Base-by-base conservation (phyloP, 2,329 filamentous ascomycete species). In the Epichloe aotearoae region DNA sequence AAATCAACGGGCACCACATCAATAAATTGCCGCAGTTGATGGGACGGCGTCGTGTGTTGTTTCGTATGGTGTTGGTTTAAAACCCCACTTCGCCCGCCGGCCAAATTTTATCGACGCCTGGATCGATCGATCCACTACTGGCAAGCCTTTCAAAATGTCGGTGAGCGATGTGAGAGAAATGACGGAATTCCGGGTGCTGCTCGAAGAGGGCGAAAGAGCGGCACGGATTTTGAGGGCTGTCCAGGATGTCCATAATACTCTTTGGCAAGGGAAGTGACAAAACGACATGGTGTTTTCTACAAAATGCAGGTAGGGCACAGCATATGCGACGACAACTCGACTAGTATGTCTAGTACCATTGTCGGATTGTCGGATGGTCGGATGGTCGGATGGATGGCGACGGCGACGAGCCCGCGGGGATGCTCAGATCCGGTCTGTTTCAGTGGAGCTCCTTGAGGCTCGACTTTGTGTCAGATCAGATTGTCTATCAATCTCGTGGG, bases 71-170 rank as follows among this genome's bases (percentile, higher is more conserved):
- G 26, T 30, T 30, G 26, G 26, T 30, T 30, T 30, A 8, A 30
- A 47, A 45, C 51, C 48, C 49, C 46, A 49, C 49, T 46, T 45
- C 38, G 49, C 36, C 33, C 37, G 15, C 36, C 33, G 41, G 45
- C 45, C 49, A 46, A 48, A 48, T 44, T 37, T 34, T 43, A 26
- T 44, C 48, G 40, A 40, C 30, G 38, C 30, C 46, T 19, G 45
- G 14, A 45, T 17, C 37, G 14, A 45, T 17, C 37, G 44, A 34
- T 51, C 52, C 52, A 51, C 48, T 36, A 34, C 23, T 15, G 2
- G 45, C 49, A 46, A 45, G 45, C 51, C 39, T 41, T 46, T 20
- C 39, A 19, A 53, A 53, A 53, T 50, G 49, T 53, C 52, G 52
- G 52, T 53, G 49, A 51, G 49, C 44, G 20, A 49, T 14, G n/a